These are phyloP conservation scores for Yamadazyma blattariae DNA, from an alignment of 1,139 yeast genomes.

Conservation along the genomic window DNA sequence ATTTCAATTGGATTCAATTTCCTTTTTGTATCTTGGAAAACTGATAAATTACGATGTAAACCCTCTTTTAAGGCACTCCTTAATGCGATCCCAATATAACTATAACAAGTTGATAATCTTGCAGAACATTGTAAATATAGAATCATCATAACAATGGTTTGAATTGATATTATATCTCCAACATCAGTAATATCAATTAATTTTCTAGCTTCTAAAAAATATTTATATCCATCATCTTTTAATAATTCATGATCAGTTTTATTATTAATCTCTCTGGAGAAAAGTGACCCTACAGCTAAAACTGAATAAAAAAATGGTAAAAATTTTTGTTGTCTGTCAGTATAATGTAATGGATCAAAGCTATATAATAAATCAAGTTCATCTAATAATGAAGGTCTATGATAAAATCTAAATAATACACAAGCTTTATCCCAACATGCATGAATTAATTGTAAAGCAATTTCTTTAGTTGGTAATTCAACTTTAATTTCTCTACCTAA, in stretches of 20 bases:
- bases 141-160: conserved; percentile 70
- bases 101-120: conserved; percentile 82
- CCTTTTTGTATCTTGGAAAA: conserved; percentile 46
- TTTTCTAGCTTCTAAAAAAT: conserved; percentile 78
- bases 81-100: conserved; percentile 89
- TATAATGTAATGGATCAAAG: conserved; percentile 65
- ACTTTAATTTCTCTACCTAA: conserved; percentile 52
- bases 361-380: conserved; percentile 50
- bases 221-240: conserved; percentile 78
- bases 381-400: conserved; percentile 72
- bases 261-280: conserved; percentile 43
- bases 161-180: conserved; percentile 50
- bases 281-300: conserved; percentile 65
- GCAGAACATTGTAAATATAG: conserved; percentile 89
- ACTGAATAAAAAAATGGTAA: conserved; percentile 70
- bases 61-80: conserved; percentile 88
- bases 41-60: conserved; percentile 68
- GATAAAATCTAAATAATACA: conserved; percentile 79
- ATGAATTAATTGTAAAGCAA: conserved; percentile 67
- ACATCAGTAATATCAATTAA: conserved; percentile 61
- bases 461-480: conserved; percentile 71
- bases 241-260: conserved; percentile 43
- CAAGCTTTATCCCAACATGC: conserved; percentile 87
- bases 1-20: conserved; percentile 76
- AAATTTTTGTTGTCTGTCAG: conserved; percentile 72